Conservation (phyloP, 805 yeast genomes). For the Monosporozyma siamensis region DNA sequence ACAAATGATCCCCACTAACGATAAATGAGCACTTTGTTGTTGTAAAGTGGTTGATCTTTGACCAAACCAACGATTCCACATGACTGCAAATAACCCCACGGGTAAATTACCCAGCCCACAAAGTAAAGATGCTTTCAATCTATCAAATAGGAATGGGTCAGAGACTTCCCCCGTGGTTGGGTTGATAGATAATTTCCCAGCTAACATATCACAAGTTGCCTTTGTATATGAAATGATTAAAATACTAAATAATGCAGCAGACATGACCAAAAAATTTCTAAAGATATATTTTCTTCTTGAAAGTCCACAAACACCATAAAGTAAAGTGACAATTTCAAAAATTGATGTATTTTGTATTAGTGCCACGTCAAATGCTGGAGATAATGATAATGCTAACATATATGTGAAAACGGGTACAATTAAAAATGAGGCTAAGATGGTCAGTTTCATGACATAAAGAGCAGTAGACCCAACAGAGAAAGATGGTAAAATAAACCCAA, state of each 20-base stretch:
- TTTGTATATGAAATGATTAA: conserved; percentile 27
- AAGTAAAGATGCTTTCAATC: conserved; percentile 27
- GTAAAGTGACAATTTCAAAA: conserved; percentile 27
- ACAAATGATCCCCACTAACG: conserved; percentile 19
- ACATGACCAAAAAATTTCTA: conserved; percentile 22
- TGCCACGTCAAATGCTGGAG: conserved; percentile 25
- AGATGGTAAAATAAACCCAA: background rate
- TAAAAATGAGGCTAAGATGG: conserved; percentile 13
- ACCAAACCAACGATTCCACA: conserved; percentile 26
- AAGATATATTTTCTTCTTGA: conserved; percentile 20
- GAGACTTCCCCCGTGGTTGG: conserved; percentile 27
- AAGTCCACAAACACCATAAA: conserved; percentile 26
- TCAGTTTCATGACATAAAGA: conserved; percentile 11
- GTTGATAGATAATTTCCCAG: conserved; percentile 27
- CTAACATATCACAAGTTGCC: conserved; percentile 26
- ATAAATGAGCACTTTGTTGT: conserved; percentile 10
- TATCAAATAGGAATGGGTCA: conserved; percentile 29
- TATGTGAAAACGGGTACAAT: conserved; percentile 18
- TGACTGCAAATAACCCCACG: conserved; percentile 26
- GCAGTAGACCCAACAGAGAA: background rate
- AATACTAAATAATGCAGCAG: conserved; percentile 22
- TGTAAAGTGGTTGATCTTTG: conserved; percentile 12
- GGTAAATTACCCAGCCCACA: conserved; percentile 27
- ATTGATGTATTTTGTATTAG: conserved; percentile 24
- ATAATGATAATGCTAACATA: conserved; percentile 16